A percentile compares a stretch with the other conserved stretches of the same genome.
phyloP scores from a whole-genome alignment of 345 rosid species.

The Citrus mangshanensis region DNA sequence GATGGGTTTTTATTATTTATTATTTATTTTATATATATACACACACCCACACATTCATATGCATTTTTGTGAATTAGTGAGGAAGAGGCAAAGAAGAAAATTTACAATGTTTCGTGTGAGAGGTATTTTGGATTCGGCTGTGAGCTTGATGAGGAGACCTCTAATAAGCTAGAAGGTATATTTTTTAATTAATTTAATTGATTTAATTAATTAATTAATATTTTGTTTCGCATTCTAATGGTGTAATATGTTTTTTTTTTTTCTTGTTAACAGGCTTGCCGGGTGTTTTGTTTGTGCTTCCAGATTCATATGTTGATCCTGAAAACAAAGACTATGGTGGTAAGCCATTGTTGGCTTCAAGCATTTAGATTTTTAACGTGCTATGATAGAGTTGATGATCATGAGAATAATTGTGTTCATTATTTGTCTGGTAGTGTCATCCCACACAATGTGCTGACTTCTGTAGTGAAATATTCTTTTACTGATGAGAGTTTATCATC shows the following conservation, averaged over 20 bases:
- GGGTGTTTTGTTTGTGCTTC: conserved; percentile 88
- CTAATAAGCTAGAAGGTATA: conserved; percentile 85
- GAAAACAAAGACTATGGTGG: conserved; percentile 95
- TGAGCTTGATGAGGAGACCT: conserved; percentile 94
- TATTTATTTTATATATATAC: neutral
- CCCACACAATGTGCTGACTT: neutral
- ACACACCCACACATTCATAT: too few relatives aligned
- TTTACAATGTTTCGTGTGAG: conserved; percentile 95
- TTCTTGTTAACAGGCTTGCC: conserved; percentile 54
- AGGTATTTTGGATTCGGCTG: conserved; percentile 95
- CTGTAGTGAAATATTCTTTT: neutral
- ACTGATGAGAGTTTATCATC: neutral
- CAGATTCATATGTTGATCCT: conserved; percentile 89
- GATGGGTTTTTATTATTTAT: neutral
- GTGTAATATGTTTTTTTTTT: neutral
- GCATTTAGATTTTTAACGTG: neutral
- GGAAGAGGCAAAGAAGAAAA: conserved; percentile 89
- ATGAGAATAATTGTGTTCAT: neutral
- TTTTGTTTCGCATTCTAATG: neutral
- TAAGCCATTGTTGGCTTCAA: conserved; percentile 20
- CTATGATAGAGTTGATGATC: neutral
- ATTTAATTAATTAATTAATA: neutral
- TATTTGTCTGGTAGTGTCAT: neutral
- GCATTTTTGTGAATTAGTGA: conserved; percentile 38
- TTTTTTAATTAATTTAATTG: neutral